Percentiles rank a stretch among this genome's conserved stretches.
phyloP scores from a whole-genome alignment of 2,329 filamentous ascomycete species.

The Thelonectria rubi region DNA sequence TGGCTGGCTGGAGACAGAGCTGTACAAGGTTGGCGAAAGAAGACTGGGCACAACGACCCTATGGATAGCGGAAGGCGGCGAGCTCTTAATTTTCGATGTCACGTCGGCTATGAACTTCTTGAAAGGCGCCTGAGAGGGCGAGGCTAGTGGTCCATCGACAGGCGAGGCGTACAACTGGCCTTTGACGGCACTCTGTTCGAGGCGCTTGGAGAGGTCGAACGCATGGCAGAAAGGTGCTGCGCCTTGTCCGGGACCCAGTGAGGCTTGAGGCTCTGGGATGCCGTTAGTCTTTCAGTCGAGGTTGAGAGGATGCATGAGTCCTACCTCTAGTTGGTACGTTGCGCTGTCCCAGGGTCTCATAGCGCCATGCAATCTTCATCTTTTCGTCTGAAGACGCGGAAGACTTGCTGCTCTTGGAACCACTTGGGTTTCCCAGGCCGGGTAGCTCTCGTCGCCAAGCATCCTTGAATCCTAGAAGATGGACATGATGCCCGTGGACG shows the following conservation, averaged over 20 bases:
- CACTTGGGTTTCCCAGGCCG: constrained; percentile 63
- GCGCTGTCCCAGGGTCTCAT: constrained; percentile 79
- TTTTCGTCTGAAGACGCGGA: constrained; percentile 66
- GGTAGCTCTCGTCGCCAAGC: constrained; percentile 86
- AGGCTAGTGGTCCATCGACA: constrained; percentile 45
- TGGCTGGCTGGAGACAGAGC: constrained; percentile 73
- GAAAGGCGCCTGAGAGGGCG: constrained; percentile 54
- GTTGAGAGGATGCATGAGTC: constrained; percentile 35
- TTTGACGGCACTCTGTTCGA: constrained; percentile 59
- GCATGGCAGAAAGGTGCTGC: constrained; percentile 70
- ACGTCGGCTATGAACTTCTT: constrained; percentile 69
- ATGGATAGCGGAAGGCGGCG: constrained; percentile 72
- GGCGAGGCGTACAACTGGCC: constrained; percentile 63
- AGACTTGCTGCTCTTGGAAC: constrained; percentile 52
- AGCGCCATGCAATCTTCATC: constrained; percentile 99
- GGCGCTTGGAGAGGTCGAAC: constrained; percentile 75
- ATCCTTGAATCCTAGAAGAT: constrained; percentile 82
- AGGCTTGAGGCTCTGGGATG: constrained; percentile 32
- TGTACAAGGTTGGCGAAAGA: constrained; percentile 86
- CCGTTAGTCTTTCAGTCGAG: background rate
- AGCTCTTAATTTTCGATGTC: constrained; percentile 63
- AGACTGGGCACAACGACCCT: constrained; percentile 86
- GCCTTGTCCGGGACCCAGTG: constrained; percentile 35
- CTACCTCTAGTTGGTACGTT: constrained; percentile 73
- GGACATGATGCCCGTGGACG: constrained; percentile 87